A percentile compares a stretch with the other conserved stretches of the same genome.
phyloP scores from a whole-genome alignment of 495 filamentous ascomycete genomes.

The Neurospora sp. region DNA sequence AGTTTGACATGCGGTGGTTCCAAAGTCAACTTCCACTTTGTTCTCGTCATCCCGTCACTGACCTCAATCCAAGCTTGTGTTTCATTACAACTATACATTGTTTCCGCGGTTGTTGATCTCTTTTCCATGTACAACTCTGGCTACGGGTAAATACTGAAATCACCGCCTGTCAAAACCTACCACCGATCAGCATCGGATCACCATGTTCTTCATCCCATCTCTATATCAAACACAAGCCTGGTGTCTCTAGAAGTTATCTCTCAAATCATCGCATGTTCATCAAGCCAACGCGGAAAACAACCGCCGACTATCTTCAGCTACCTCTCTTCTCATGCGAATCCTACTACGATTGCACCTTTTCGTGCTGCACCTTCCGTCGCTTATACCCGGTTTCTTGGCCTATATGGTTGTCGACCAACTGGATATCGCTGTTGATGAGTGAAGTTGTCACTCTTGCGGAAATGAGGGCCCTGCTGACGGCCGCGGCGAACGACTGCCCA shows the following conservation, averaged over 20 bases:
- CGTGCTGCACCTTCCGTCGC: too few relatives aligned
- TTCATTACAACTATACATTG: neutral
- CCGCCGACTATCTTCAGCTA: neutral
- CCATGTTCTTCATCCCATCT: neutral
- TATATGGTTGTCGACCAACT: neutral
- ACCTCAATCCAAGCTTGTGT: neutral
- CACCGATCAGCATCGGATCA: neutral
- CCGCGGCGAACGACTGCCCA: slow-evolving; percentile 5
- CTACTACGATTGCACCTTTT: too few relatives aligned
- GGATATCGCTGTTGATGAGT: neutral
- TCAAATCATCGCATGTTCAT: neutral
- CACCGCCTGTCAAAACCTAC: neutral
- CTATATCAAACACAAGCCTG: neutral
- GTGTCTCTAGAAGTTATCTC: neutral
- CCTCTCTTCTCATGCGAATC: too few relatives aligned
- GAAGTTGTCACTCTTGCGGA: neutral
- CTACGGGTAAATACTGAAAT: neutral
- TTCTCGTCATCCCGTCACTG: neutral
- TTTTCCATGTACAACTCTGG: neutral
- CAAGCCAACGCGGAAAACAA: neutral
- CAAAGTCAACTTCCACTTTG: neutral
- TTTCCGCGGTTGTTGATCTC: neutral
- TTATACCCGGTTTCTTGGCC: neutral
- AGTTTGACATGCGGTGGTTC: neutral
- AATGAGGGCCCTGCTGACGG: neutral